Percentiles rank a stretch among this genome's conserved stretches.
phyloP scores from a whole-genome alignment of 2,329 filamentous ascomycete genomes.

The Didymella arachidicola region DNA sequence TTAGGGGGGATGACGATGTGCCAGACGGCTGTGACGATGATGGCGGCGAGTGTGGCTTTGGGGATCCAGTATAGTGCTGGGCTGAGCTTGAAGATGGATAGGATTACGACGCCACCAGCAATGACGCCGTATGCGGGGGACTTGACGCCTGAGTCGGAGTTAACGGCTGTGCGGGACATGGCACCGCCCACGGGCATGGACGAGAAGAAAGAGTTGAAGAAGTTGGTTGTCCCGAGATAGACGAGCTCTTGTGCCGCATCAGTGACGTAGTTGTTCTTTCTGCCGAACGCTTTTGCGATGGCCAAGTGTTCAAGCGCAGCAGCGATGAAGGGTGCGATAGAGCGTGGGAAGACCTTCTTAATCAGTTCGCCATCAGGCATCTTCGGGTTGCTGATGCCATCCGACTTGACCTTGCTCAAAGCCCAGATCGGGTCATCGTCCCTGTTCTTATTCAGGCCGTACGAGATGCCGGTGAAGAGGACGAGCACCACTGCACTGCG shows the following conservation, averaged over 20 bases:
- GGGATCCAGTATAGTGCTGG: slow-evolving; percentile 73
- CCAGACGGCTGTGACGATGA: slow-evolving; percentile 71
- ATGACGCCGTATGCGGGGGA: slow-evolving; percentile 68
- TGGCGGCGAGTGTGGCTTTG: slow-evolving; percentile 69
- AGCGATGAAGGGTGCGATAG: slow-evolving; percentile 68
- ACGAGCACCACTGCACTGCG: slow-evolving; percentile 68
- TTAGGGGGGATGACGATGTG: slow-evolving; percentile 66
- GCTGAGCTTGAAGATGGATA: slow-evolving; percentile 68
- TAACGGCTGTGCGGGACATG: slow-evolving; percentile 73
- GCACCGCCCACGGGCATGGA: slow-evolving; percentile 71
- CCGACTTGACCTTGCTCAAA: slow-evolving; percentile 64
- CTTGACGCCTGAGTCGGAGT: slow-evolving; percentile 69
- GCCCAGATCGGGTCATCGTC: slow-evolving; percentile 62
- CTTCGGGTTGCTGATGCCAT: slow-evolving; percentile 61
- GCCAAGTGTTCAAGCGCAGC: slow-evolving; percentile 69
- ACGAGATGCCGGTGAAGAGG: slow-evolving; percentile 70
- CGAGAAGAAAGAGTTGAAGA: slow-evolving; percentile 71
- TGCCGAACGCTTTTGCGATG: slow-evolving; percentile 69
- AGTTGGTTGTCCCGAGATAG: slow-evolving; percentile 68
- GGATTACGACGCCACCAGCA: slow-evolving; percentile 67
- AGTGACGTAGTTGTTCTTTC: slow-evolving; percentile 68
- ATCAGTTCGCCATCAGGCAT: slow-evolving; percentile 60
- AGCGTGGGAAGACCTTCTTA: slow-evolving; percentile 61
- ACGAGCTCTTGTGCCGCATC: slow-evolving; percentile 72
- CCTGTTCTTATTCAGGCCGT: slow-evolving; percentile 64